A percentile compares a stretch with the other conserved stretches of the same genome.
Conservation (phyloP, 2,329 filamentous ascomycete species). For the Beauveria rudraprayagi region DNA sequence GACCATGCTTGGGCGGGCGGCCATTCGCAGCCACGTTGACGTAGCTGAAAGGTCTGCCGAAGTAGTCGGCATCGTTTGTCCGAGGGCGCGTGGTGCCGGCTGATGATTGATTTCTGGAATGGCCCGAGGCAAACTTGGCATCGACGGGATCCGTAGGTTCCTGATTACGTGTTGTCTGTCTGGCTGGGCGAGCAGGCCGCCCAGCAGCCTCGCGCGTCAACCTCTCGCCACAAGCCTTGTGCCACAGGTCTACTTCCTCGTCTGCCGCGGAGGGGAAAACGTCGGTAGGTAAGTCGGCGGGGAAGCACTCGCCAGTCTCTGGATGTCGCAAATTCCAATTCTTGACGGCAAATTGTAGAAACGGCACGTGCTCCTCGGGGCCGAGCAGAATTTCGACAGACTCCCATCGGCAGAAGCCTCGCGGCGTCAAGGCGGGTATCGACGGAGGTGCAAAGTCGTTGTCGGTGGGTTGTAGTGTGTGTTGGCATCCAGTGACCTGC, state of each 20-base stretch:
- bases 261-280: constrained; percentile 68
- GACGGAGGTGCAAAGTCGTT: constrained; percentile 67
- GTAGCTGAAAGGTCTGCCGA: constrained; percentile 29
- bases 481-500: constrained; percentile 82
- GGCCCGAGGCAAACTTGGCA: constrained; percentile 31
- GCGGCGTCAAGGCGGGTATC: constrained; percentile 72
- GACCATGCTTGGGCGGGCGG: constrained; percentile 22
- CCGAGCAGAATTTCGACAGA: constrained; percentile 81
- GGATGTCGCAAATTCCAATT: constrained; percentile 71
- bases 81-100: constrained; percentile 17
- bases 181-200: constrained; percentile 21
- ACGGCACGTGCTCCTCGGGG: constrained; percentile 79
- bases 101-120: constrained; percentile 24
- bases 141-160: constrained; percentile 23
- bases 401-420: constrained; percentile 90
- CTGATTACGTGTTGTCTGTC: constrained; percentile 16
- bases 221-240: constrained; percentile 65
- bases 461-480: constrained; percentile 64
- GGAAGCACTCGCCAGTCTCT: constrained; percentile 62
- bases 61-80: constrained; percentile 25
- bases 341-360: constrained; percentile 71
- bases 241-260: constrained; percentile 76
- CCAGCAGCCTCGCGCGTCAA: constrained; percentile 53
- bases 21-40: constrained; percentile 34
- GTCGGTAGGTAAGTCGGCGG: constrained; percentile 46